These are phyloP conservation scores for Aspergillus incahuasiensis DNA, from an alignment of 495 filamentous ascomycete species.

Conservation along the genomic window DNA sequence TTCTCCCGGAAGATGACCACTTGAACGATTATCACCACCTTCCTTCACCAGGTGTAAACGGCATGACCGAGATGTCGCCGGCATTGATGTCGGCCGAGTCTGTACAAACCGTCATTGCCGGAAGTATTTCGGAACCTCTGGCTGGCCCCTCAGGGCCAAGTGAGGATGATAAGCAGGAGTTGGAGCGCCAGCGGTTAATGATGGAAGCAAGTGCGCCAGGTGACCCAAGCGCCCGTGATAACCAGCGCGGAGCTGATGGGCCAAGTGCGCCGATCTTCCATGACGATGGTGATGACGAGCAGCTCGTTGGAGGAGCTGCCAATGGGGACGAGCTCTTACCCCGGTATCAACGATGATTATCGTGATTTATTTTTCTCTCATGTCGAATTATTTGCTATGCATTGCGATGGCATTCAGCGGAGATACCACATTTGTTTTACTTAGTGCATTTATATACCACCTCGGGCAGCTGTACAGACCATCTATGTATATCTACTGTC, in stretches of 20 bases:
- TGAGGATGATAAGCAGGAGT: conserved; percentile 79
- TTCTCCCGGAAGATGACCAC: conserved; percentile 38
- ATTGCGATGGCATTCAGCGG: conserved; percentile 21
- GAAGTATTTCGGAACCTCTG: conserved; percentile 12
- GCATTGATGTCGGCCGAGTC: conserved; percentile 41
- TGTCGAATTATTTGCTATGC: conserved; percentile 15
- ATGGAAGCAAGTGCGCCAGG: conserved; percentile 66
- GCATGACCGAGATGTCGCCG: conserved; percentile 24
- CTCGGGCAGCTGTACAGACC: not conserved
- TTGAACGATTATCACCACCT: conserved; percentile 36
- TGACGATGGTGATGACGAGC: conserved; percentile 59
- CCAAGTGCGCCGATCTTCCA: conserved; percentile 64
- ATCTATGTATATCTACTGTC: not conserved
- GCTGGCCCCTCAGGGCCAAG: conserved; percentile 15
- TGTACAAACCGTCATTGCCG: conserved; percentile 33
- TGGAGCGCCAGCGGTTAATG: conserved; percentile 69
- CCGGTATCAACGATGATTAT: conserved; percentile 41
- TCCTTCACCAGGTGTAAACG: conserved; percentile 20
- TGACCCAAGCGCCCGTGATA: conserved; percentile 36
- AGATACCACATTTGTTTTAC: conserved; percentile 23
- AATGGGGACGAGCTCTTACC: conserved; percentile 46
- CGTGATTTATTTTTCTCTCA: conserved; percentile 2
- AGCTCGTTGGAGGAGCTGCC: conserved; percentile 35
- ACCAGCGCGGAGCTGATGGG: conserved; percentile 36
- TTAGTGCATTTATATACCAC: conserved; percentile 8